Evolutionary conservation across 192 early-diverging fungal species (phyloP).

Genomic region (Coemansia aciculifera): DNA sequence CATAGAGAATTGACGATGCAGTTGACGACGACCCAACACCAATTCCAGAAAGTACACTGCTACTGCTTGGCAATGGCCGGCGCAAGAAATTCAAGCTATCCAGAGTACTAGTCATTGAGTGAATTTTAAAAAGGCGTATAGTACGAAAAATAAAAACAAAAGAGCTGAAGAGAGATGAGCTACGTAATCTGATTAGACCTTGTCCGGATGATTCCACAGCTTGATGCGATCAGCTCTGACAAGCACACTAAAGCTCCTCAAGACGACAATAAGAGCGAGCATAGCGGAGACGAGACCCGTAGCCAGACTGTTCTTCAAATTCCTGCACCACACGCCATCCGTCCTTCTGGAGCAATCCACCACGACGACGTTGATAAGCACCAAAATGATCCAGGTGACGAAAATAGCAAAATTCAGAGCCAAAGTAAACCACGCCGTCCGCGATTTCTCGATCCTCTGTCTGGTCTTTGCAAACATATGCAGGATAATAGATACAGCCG

Average conservation of each 20-base stretch:
- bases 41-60: neutral
- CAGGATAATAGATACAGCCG: constrained; percentile 26
- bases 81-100: constrained; percentile 3
- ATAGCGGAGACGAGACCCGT: constrained; percentile 43
- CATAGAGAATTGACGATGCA: constrained; percentile 5
- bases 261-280: constrained; percentile 36
- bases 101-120: constrained; percentile 2
- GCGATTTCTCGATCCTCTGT: constrained; percentile 23
- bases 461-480: constrained; percentile 42
- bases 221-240: constrained; percentile 32
- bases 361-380: constrained; percentile 44
- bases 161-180: neutral
- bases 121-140: neutral
- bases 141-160: neutral
- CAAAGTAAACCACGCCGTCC: constrained; percentile 31
- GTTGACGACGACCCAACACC: neutral
- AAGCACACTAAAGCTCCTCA: constrained; percentile 44
- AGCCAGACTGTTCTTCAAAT: constrained; percentile 35
- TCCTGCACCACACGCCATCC: constrained; percentile 39
- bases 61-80: neutral
- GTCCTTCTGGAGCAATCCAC: constrained; percentile 39
- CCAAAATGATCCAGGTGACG: constrained; percentile 37
- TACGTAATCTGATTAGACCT: neutral
- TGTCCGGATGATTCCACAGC: constrained; percentile 4
- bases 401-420: constrained; percentile 41